Evolutionary conservation across 2,329 filamentous ascomycete species (phyloP).

Genomic region (Penicillium sp.): DNA sequence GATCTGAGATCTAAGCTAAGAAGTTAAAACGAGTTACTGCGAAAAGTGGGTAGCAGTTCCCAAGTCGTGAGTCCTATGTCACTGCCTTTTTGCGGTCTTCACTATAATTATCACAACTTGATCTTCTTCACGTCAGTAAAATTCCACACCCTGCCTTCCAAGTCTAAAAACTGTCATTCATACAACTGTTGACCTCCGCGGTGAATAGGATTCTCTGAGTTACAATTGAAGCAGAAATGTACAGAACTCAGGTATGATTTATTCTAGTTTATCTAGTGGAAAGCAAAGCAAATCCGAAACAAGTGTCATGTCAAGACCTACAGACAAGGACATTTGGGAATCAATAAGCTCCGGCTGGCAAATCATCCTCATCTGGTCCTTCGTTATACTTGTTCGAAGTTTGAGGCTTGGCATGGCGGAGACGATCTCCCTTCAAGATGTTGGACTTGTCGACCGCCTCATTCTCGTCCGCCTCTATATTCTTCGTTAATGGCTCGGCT

Average conservation of each 20-base stretch:
- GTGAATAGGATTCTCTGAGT: too few relatives aligned
- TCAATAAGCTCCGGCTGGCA: slow-evolving; percentile 13
- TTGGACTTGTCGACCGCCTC: slow-evolving; percentile 26
- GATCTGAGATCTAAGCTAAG: too few relatives aligned
- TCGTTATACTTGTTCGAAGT: slow-evolving; percentile 23
- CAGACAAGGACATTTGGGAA: background rate
- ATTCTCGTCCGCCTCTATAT: background rate
- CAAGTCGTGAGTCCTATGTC: too few relatives aligned
- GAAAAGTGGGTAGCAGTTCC: too few relatives aligned
- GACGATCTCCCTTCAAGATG: slow-evolving; percentile 21
- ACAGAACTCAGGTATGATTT: background rate
- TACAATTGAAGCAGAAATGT: background rate
- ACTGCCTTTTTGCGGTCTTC: too few relatives aligned
- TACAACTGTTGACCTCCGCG: too few relatives aligned
- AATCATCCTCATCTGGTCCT: slow-evolving; percentile 24
- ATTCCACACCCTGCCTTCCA: too few relatives aligned
- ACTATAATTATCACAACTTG: too few relatives aligned
- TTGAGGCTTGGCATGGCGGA: slow-evolving; percentile 25
- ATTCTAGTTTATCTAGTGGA: background rate
- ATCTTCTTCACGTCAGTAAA: too few relatives aligned
- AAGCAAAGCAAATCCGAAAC: background rate
- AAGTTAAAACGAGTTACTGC: too few relatives aligned
- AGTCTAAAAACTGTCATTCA: too few relatives aligned
- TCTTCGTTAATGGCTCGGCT: background rate
- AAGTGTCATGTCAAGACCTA: background rate